Conservation (phyloP, 495 filamentous ascomycete species). For the Podospora fimiseda region DNA sequence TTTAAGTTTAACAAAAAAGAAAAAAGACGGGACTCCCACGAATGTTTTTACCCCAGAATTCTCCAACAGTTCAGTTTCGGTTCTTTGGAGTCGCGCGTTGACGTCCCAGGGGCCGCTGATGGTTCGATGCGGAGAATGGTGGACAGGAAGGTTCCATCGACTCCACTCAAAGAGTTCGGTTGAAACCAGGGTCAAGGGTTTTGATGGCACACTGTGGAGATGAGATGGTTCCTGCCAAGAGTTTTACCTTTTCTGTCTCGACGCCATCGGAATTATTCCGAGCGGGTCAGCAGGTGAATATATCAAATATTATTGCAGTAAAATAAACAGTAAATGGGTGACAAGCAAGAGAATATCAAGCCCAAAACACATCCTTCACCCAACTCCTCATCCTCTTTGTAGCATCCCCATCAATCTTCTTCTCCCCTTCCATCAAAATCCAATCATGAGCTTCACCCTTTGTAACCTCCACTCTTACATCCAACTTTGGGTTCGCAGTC, state of each 20-base stretch:
- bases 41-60: no score
- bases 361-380: slow-evolving; percentile 9
- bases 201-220: background rate
- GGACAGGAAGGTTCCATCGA: background rate
- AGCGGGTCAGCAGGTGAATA: no score
- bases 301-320: no score
- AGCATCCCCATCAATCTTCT: slow-evolving; percentile 13
- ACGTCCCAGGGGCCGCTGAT: no score
- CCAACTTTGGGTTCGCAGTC: slow-evolving; percentile 2
- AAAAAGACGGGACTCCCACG: no score
- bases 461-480: slow-evolving; percentile 12
- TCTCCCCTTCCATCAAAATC: slow-evolving; percentile 18
- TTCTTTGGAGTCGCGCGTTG: background rate
- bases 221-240: background rate
- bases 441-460: slow-evolving; percentile 23
- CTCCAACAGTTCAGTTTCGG: no score
- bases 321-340: background rate
- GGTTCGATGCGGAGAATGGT: background rate
- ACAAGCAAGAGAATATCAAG: no score
- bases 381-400: slow-evolving; percentile 21
- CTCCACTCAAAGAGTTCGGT: background rate
- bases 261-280: background rate
- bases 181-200: background rate
- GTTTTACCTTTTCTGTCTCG: background rate
- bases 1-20: no score